Evolutionary conservation across 441 rosid genomes (phyloP).

Genomic region (Arabidopsis lyrata): DNA sequence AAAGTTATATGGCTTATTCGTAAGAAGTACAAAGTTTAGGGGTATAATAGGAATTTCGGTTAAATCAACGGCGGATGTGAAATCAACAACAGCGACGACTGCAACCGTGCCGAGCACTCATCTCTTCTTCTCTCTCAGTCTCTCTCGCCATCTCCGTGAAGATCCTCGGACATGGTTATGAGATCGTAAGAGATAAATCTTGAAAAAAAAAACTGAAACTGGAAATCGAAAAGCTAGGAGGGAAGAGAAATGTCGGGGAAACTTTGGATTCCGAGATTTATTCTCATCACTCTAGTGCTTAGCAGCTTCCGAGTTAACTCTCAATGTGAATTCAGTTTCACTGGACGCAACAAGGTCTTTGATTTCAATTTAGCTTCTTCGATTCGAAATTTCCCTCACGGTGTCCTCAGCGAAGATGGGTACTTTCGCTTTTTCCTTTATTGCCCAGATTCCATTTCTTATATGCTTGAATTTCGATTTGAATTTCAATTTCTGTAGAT

Average conservation of each 20-base stretch:
- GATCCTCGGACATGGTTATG: conserved; percentile 23
- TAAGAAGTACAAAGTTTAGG: conserved; percentile 22
- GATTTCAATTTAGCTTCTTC: conserved; percentile 80
- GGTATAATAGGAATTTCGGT: conserved; percentile 4
- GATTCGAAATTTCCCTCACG: conserved; percentile 72
- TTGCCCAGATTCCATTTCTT: conserved; percentile 24
- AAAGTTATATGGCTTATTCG: conserved; percentile 22
- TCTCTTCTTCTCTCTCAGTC: not conserved
- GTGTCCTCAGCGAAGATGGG: conserved; percentile 97
- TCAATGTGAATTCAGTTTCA: conserved; percentile 70
- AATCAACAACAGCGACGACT: conserved; percentile 9
- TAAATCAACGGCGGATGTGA: conserved; percentile 10
- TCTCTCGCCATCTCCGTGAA: conserved; percentile 2
- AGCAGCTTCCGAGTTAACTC: conserved; percentile 50
- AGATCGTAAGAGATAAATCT: conserved; percentile 14
- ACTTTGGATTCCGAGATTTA: conserved; percentile 43
- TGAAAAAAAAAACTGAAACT: not conserved
- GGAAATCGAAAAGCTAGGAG: not conserved
- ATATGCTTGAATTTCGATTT: conserved; percentile 1
- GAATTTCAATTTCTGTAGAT: not conserved
- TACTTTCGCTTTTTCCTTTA: conserved; percentile 33
- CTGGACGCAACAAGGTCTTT: conserved; percentile 56
- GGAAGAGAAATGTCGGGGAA: conserved; percentile 31
- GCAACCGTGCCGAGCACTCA: conserved; percentile 30
- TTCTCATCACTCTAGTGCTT: conserved; percentile 44